These are phyloP conservation scores for Hirsutella minnesotensis DNA, from an alignment of 2,329 filamentous ascomycete genomes.

Conservation along the genomic window DNA sequence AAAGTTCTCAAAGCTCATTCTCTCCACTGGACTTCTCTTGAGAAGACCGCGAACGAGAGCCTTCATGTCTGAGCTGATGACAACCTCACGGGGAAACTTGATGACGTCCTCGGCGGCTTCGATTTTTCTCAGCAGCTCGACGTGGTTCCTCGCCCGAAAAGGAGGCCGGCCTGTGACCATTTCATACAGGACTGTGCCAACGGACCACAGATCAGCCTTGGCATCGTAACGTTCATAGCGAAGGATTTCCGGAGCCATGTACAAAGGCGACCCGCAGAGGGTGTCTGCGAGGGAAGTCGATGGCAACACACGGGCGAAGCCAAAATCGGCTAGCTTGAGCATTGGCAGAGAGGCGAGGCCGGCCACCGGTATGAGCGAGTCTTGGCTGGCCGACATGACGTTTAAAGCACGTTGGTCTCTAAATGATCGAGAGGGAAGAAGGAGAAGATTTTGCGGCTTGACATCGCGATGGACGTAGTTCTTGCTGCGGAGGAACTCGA, in stretches of 20 bases:
- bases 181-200: slow-evolving; percentile 89
- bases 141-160: slow-evolving; percentile 86
- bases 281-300: slow-evolving; percentile 90
- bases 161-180: slow-evolving; percentile 88
- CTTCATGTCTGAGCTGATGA: slow-evolving; percentile 67
- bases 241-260: slow-evolving; percentile 97
- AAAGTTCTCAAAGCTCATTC: slow-evolving; percentile 77
- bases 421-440: slow-evolving; percentile 72
- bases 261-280: slow-evolving; percentile 88
- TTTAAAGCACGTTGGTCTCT: slow-evolving; percentile 41
- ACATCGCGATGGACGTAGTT: slow-evolving; percentile 95
- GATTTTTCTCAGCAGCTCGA: slow-evolving; percentile 85
- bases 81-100: slow-evolving; percentile 62
- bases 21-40: slow-evolving; percentile 74
- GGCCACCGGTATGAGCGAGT: slow-evolving; percentile 68
- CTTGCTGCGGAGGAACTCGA: slow-evolving; percentile 73
- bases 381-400: slow-evolving; percentile 64
- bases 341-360: slow-evolving; percentile 81
- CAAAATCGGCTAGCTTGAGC: slow-evolving; percentile 96
- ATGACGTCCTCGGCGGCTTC: slow-evolving; percentile 81
- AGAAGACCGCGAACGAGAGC: slow-evolving; percentile 66
- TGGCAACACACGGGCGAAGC: slow-evolving; percentile 88
- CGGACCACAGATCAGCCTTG: slow-evolving; percentile 94
- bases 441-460: slow-evolving; percentile 89
- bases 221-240: slow-evolving; percentile 96